Evolutionary conservation across 179 eudicot species (phyloP).

Genomic region (Spinacia oleracea): DNA sequence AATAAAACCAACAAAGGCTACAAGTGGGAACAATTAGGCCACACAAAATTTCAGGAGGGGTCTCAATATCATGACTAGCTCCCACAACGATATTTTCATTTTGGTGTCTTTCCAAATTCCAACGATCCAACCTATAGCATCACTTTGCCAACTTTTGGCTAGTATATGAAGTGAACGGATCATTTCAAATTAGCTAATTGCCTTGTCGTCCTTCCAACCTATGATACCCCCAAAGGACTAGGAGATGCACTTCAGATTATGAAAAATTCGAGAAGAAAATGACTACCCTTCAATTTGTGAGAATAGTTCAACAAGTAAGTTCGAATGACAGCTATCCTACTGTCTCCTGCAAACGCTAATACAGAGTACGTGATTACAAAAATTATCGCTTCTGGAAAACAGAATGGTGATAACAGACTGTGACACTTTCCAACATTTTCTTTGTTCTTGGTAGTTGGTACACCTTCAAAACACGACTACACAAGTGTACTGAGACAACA

Average conservation of each 20-base stretch:
- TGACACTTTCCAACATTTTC: background rate
- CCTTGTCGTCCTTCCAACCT: constrained; percentile 9
- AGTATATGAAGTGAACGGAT: constrained; percentile 11
- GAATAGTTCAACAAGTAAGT: constrained; percentile 14
- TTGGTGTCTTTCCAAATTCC: constrained; percentile 14
- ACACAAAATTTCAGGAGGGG: constrained; percentile 15
- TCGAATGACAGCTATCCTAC: constrained; percentile 1
- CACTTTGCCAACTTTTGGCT: constrained; percentile 22
- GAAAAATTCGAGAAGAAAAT: constrained; percentile 5
- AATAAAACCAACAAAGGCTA: constrained; percentile 21
- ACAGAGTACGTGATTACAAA: background rate
- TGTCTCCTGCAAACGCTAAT: background rate
- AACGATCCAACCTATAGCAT: background rate
- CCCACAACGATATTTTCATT: constrained; percentile 15
- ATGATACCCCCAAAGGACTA: constrained; percentile 7
- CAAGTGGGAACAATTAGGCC: constrained; percentile 24
- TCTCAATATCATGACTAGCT: constrained; percentile 19
- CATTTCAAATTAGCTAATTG: background rate
- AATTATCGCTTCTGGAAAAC: background rate
- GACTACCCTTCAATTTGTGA: constrained; percentile 5
- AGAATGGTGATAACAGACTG: background rate
- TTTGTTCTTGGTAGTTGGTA: background rate
- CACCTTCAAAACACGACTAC: background rate
- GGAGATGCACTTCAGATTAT: background rate
- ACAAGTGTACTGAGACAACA: background rate